Evolutionary conservation across 495 filamentous ascomycete species (phyloP), one percentile per base, ranked within the genome.

Genomic region (Talaromyces thailandensis): DNA sequence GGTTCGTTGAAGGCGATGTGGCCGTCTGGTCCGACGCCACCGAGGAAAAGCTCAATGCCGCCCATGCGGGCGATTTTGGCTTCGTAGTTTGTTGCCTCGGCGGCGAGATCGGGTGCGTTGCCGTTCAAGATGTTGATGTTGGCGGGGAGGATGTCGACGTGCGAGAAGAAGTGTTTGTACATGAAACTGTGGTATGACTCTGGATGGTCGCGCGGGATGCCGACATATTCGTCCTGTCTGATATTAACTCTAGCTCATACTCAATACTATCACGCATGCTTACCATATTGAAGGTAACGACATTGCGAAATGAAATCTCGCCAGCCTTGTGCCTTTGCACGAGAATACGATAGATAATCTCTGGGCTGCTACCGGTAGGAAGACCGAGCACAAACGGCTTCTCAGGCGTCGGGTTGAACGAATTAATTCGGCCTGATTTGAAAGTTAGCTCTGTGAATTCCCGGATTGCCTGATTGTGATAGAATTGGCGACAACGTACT

Each of bases 261-360:
- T 56, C n/a, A 1, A 29, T 29, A 1, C 25, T 21, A 24, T 58
- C 40, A 29, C 60, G 64, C 12, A 37, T 37, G 12, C 76, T 58
- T 84, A 92, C 89, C 91, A 95, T 95, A 71, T 95, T 95, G 78
- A 93, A 93, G 7, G 90, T 94, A 67, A 92, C 81, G 66, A 94
- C 89, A 88, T 93, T 85, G 67, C 86, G 86, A 70, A 93, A 94
- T 0, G 90, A 92, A 64, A 94, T 87, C 65, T 88, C 82, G 64
- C 89, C 89, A 45, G 84, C 82, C 72, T 91, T 88, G 79, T 91
- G 84, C 63, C 81, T 84, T 68, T 86, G 81, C 9, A 93, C 90
- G 0, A 93, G 79, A 67, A 84, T 81, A 70, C 83, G 85, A 81
- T 95, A 95, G 69, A 93, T 86, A 58, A 83, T 80, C 60, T 90